A percentile compares a stretch with the other conserved stretches of the same genome.
These are phyloP conservation scores for Hemisphaericaspora nanyangensis DNA, from an alignment of 805 yeast genomes.

Conservation along the genomic window DNA sequence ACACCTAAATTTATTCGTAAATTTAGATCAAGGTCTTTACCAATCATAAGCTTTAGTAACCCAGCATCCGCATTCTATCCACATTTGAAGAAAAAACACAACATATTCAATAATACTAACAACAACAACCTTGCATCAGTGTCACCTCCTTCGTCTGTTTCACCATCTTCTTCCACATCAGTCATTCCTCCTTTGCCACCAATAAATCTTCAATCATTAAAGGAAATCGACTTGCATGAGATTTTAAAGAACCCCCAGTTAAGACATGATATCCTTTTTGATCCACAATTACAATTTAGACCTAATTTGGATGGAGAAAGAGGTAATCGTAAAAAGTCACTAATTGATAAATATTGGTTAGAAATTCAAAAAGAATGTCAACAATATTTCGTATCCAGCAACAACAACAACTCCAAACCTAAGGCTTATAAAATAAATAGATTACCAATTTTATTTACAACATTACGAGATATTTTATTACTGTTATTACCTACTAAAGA, in stretches of 20 bases:
- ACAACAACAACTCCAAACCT: conserved; percentile 1
- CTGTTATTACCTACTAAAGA: conserved; percentile 78
- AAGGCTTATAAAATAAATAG: conserved; percentile 31
- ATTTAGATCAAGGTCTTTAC: conserved; percentile 38
- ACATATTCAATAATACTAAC: not conserved
- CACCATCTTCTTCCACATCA: not conserved
- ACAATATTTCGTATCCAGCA: conserved; percentile 28
- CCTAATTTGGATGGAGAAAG: conserved; percentile 91
- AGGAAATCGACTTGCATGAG: conserved; percentile 84
- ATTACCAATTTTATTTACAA: conserved; percentile 68
- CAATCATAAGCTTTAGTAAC: conserved; percentile 35
- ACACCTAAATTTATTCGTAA: conserved; percentile 33
- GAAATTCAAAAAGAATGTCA: conserved; percentile 68
- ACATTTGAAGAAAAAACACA: conserved; percentile 5
- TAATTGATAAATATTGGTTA: conserved; percentile 81
- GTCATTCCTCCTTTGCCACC: conserved; percentile 65
- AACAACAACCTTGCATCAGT: not conserved
- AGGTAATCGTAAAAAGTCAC: conserved; percentile 69
- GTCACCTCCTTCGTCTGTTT: not conserved
- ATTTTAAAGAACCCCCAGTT: conserved; percentile 88
- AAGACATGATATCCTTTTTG: conserved; percentile 89
- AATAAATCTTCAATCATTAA: conserved; percentile 71
- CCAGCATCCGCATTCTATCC: conserved; percentile 5
- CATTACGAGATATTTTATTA: conserved; percentile 73
- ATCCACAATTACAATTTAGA: conserved; percentile 87